Percentiles rank a stretch among this genome's conserved stretches.
phyloP scores from a whole-genome alignment of 2,329 filamentous ascomycete species.

The Xenoacremonium recifei region DNA sequence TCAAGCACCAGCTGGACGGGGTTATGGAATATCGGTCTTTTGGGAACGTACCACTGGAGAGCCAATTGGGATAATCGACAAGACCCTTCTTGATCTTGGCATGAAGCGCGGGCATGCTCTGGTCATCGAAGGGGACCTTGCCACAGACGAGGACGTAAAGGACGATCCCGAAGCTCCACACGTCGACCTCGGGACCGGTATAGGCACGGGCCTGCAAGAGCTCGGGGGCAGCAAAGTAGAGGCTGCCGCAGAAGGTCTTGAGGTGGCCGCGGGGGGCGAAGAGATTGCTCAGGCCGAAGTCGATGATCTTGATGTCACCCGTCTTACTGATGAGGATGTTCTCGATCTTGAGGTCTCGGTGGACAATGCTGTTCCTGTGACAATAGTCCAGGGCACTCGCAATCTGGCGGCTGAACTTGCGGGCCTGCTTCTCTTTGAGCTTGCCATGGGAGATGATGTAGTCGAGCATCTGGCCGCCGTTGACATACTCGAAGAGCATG shows the following conservation, averaged over 20 bases:
- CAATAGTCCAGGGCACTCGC: slow-evolving; percentile 96
- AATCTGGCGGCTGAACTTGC: slow-evolving; percentile 97
- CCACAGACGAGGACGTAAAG: slow-evolving; percentile 96
- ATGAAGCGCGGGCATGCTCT: slow-evolving; percentile 97
- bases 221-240: slow-evolving; percentile 97
- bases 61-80: slow-evolving; percentile 93
- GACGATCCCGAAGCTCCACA: slow-evolving; percentile 99
- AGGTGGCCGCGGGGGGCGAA: slow-evolving; percentile 83
- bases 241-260: slow-evolving; percentile 95
- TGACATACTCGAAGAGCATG: slow-evolving; percentile 99
- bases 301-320: slow-evolving; percentile 98
- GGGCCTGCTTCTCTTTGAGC: slow-evolving; percentile 95
- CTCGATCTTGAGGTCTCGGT: slow-evolving; percentile 96
- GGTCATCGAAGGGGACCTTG: slow-evolving; percentile 97
- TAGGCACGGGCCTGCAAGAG: slow-evolving; percentile 91
- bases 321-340: slow-evolving; percentile 99
- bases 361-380: slow-evolving; percentile 96
- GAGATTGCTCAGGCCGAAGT: slow-evolving; percentile 95
- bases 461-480: slow-evolving; percentile 98
- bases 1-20: neutral
- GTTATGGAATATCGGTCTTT: too few relatives aligned
- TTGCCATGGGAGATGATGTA: slow-evolving; percentile 99
- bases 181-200: slow-evolving; percentile 92
- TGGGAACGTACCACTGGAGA: slow-evolving; percentile 82
- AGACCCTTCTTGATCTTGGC: slow-evolving; percentile 98